A percentile compares a stretch with the other conserved stretches of the same genome.
Evolutionary conservation across 2,329 filamentous ascomycete species (phyloP).

Genomic region (Lithohypha guttulata): DNA sequence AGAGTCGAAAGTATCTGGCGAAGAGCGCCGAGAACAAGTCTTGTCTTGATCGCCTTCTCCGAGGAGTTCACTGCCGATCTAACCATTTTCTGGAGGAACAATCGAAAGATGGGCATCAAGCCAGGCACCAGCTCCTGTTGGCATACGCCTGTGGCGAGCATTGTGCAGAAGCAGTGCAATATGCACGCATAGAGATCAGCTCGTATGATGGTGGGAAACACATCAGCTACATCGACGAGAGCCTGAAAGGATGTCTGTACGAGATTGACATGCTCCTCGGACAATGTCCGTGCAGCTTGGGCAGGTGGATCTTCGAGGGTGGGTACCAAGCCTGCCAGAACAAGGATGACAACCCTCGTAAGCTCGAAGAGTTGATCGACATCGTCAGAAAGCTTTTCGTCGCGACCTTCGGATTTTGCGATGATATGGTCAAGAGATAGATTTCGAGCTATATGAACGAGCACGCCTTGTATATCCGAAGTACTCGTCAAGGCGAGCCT

Average conservation of each 20-base stretch:
- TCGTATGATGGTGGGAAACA: conserved; percentile 93
- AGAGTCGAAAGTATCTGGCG: conserved; percentile 69
- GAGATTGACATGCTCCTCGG: conserved; percentile 71
- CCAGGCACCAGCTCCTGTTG: conserved; percentile 84
- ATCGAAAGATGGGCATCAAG: conserved; percentile 79
- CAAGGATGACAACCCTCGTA: conserved; percentile 88
- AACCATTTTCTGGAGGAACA: conserved; percentile 61
- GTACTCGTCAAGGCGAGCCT: conserved; percentile 85
- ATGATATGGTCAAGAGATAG: conserved; percentile 87
- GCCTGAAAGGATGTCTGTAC: conserved; percentile 73
- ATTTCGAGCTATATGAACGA: conserved; percentile 86
- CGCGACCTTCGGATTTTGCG: conserved; percentile 57
- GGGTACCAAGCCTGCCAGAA: conserved; percentile 76
- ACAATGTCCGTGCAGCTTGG: conserved; percentile 22
- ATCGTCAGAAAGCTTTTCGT: conserved; percentile 82
- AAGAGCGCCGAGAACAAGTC: conserved; percentile 73
- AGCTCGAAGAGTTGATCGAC: conserved; percentile 97
- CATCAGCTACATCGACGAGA: conserved; percentile 84
- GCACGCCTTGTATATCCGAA: conserved; percentile 76
- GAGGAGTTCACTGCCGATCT: conserved; percentile 29
- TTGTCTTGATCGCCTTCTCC: conserved; percentile 39
- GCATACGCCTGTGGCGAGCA: conserved; percentile 75
- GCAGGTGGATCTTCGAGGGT: conserved; percentile 47
- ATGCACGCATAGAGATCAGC: conserved; percentile 94
- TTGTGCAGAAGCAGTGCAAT: conserved; percentile 89